A percentile compares a stretch with the other conserved stretches of the same genome.
phyloP scores from a whole-genome alignment of 441 rosid species.

The Gossypium schwendimanii region DNA sequence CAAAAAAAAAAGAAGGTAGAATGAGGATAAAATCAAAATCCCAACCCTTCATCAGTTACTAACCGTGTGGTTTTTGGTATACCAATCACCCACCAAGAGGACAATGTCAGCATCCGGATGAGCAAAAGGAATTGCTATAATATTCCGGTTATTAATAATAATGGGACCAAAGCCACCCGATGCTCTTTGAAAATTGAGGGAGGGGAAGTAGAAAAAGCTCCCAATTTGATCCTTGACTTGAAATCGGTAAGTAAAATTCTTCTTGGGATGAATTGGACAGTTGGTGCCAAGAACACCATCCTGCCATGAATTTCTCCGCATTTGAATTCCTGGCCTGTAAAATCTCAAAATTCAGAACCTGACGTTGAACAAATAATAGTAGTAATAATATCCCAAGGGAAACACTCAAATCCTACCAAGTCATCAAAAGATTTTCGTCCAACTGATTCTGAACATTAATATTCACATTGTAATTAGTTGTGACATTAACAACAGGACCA shows the following conservation, averaged over 20 bases:
- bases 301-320: slow-evolving; percentile 84
- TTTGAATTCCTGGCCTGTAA: slow-evolving; percentile 74
- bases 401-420: slow-evolving; percentile 49
- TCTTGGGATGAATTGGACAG: slow-evolving; percentile 64
- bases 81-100: slow-evolving; percentile 84
- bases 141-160: slow-evolving; percentile 50
- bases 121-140: slow-evolving; percentile 67
- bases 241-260: slow-evolving; percentile 67
- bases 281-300: slow-evolving; percentile 85
- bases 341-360: neutral
- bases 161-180: slow-evolving; percentile 89
- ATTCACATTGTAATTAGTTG: slow-evolving; percentile 68
- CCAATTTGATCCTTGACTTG: slow-evolving; percentile 95
- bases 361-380: neutral
- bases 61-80: slow-evolving; percentile 65
- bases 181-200: slow-evolving; percentile 76
- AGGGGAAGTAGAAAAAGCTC: slow-evolving; percentile 76
- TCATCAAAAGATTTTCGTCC: slow-evolving; percentile 69
- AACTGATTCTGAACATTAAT: slow-evolving; percentile 56
- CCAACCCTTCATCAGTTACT: slow-evolving; percentile 20
- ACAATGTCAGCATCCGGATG: slow-evolving; percentile 70
- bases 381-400: neutral
- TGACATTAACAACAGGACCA: slow-evolving; percentile 61
- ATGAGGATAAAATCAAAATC: neutral
- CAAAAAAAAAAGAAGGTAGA: neutral